Base-by-base conservation (phyloP, 179 eudicot genomes). In the Actinidia arguta region DNA sequence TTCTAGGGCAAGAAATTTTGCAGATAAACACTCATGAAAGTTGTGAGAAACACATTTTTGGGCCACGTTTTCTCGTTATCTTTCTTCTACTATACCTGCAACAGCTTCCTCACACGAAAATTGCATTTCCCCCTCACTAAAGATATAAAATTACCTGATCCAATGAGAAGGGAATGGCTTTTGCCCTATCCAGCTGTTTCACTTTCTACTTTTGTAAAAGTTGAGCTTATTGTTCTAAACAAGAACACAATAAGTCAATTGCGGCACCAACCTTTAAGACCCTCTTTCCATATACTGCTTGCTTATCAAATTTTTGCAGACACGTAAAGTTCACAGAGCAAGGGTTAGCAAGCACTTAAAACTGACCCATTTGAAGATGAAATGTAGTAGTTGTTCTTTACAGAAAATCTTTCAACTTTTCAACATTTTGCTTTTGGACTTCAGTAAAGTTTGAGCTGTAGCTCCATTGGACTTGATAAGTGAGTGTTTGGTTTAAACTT, bases 371-470 rank as follows among this genome's bases (percentile, higher is more conserved):
- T 51, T 51, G 59, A 16, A 1, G 18, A 22, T 24, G 7, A 50
- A 50, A 61, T 17, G 24, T 3, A 61, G 22, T 11, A 11, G 25
- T 11, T 14, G 7, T 16, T 27, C 8, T 75, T 17, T 27, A 10
- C 63, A 36, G 47, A 31, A 25, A 22, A 54, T 25, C 3, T 16
- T 51, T 51, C 17, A 24, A 13, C 77, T 50, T 25, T 73, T 73
- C 73, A 51, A 39, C 61, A 24, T 73, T 73, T 73, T 51, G 61
- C 77, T 73, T 73, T 73, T 73, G 61, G 13, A 25, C n/a, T 25
- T 73, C 39, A 73, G 76, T 20, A 5, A 24, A 50, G 20, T 47
- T 9, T 73, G 76, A 73, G n/a, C 39, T 73, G 67, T 6, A 2
- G 31, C 17, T 22, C 31, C 22, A 24, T 62, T 62, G 67, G 67